A percentile compares a stretch with the other conserved stretches of the same genome.
Conservation (phyloP, 495 filamentous ascomycete species). For the Penicillium manginii region DNA sequence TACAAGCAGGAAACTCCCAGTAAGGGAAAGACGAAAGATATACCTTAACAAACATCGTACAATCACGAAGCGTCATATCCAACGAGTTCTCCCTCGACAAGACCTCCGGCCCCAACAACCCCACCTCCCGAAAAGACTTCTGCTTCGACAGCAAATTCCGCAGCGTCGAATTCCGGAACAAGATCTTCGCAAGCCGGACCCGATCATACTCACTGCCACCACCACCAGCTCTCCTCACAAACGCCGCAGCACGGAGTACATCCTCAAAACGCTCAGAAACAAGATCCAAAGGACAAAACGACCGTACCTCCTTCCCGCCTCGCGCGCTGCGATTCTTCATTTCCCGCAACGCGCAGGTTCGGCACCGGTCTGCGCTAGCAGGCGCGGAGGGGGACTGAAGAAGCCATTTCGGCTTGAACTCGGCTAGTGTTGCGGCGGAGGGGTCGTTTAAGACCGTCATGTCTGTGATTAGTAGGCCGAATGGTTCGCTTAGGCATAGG, state of each 20-base stretch:
- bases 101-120: slow-evolving; percentile 37
- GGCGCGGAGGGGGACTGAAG: slow-evolving; percentile 81
- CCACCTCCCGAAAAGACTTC: slow-evolving; percentile 38
- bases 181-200: slow-evolving; percentile 34
- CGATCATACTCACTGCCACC: slow-evolving; percentile 38
- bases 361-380: slow-evolving; percentile 54
- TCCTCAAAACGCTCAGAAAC: slow-evolving; percentile 44
- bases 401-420: slow-evolving; percentile 98
- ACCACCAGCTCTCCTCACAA: slow-evolving; percentile 43
- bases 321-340: slow-evolving; percentile 49
- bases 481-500: slow-evolving; percentile 58
- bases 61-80: slow-evolving; percentile 90
- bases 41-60: slow-evolving; percentile 78
- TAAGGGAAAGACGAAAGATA: slow-evolving; percentile 12
- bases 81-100: slow-evolving; percentile 42
- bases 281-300: slow-evolving; percentile 63
- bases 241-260: slow-evolving; percentile 40
- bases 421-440: slow-evolving; percentile 55
- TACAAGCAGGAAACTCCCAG: background rate
- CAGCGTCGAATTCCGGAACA: slow-evolving; percentile 42
- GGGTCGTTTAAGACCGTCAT: slow-evolving; percentile 63
- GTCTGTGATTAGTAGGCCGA: slow-evolving; percentile 77
- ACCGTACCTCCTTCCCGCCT: slow-evolving; percentile 31
- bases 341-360: slow-evolving; percentile 80
- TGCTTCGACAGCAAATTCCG: slow-evolving; percentile 41